A percentile compares a stretch with the other conserved stretches of the same genome.
Conservation (phyloP, 345 rosid species). For the Lepidium aucheri region DNA sequence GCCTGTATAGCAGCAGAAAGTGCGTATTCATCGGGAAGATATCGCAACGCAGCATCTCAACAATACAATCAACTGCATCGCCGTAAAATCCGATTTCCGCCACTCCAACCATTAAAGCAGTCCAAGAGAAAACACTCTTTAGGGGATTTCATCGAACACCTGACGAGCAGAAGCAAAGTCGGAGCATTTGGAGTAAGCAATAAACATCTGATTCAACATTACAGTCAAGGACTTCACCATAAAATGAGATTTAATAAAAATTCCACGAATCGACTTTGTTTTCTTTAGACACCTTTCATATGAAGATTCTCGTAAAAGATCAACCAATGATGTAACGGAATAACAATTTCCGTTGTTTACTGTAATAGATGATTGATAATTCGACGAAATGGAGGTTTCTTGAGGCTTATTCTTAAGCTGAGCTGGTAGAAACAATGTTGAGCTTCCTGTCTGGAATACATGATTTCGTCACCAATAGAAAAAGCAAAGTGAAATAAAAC, state of each 20-base stretch:
- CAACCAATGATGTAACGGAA: conserved; percentile 12
- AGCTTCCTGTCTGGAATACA: conserved; percentile 14
- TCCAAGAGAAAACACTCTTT: conserved; percentile 41
- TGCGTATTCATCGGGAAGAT: conserved; percentile 32
- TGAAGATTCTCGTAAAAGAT: conserved; percentile 26
- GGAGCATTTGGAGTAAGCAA: conserved; percentile 30
- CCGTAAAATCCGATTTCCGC: conserved; percentile 25
- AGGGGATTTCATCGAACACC: conserved; percentile 34
- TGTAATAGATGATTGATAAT: neutral
- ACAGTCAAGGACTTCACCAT: conserved; percentile 10
- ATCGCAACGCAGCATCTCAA: conserved; percentile 23
- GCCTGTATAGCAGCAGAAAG: conserved; percentile 33
- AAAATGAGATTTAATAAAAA: conserved; percentile 16
- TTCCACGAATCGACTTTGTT: conserved; percentile 28
- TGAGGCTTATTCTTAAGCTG: neutral
- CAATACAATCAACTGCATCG: conserved; percentile 25
- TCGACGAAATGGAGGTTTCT: neutral
- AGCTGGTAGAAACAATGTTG: conserved; percentile 7
- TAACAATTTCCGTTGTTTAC: neutral
- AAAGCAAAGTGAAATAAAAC: neutral
- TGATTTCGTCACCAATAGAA: neutral
- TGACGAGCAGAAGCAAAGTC: conserved; percentile 27
- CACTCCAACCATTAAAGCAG: conserved; percentile 37
- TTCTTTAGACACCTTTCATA: conserved; percentile 16
- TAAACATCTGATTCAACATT: conserved; percentile 27